phyloP scores from a whole-genome alignment of 257 asterid genomes.

The Scutellaria baicalensis region DNA sequence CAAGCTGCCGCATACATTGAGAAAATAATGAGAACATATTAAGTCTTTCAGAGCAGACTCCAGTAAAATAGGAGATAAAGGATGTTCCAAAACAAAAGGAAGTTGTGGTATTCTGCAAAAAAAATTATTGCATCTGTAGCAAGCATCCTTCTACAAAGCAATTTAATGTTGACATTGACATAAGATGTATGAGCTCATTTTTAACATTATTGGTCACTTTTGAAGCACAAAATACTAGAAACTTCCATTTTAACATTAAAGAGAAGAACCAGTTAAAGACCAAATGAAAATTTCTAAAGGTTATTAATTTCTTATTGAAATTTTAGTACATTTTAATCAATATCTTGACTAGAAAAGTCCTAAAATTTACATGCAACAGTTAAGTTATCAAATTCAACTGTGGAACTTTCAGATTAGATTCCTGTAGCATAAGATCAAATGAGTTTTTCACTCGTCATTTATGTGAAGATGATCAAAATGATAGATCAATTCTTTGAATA shows the following conservation, averaged over 20 bases:
- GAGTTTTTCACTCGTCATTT: background rate
- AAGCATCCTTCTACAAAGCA: background rate
- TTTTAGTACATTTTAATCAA: background rate
- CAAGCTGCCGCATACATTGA: conserved; percentile 44
- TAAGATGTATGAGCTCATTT: background rate
- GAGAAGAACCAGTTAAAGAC: background rate
- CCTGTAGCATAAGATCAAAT: background rate
- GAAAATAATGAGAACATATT: background rate
- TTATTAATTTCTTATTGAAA: background rate
- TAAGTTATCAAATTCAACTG: background rate
- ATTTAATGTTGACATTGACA: background rate
- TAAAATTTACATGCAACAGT: too few relatives aligned
- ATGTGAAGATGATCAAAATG: background rate
- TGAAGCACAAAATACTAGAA: background rate
- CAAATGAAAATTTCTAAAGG: background rate
- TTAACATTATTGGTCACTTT: background rate
- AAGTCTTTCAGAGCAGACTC: background rate
- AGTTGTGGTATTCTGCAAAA: background rate
- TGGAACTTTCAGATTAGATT: background rate
- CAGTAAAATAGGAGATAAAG: background rate
- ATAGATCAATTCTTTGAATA: background rate
- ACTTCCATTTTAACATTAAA: background rate
- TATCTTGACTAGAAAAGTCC: too few relatives aligned
- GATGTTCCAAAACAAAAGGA: background rate
- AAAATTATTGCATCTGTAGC: background rate